These are phyloP conservation scores for Suhomyces kunorum DNA, from an alignment of 1,139 yeast species.

Conservation along the genomic window DNA sequence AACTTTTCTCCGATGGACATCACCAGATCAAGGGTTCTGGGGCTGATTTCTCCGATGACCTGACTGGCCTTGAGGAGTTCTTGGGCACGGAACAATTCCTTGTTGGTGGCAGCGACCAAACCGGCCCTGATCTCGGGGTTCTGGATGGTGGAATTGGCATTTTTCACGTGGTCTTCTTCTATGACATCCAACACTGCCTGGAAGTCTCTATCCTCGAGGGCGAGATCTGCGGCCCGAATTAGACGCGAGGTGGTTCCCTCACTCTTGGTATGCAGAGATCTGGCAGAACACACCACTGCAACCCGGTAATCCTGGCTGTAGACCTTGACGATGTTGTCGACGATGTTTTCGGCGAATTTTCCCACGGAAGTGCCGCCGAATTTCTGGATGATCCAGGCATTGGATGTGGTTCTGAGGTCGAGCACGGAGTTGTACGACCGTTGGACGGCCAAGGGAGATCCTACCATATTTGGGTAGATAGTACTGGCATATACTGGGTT, in stretches of 20 bases:
- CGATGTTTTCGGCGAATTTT: conserved; percentile 82
- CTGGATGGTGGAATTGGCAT: conserved; percentile 61
- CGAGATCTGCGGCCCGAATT: conserved; percentile 75
- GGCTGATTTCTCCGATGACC: conserved; percentile 86
- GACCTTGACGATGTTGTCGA: conserved; percentile 75
- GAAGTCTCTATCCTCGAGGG: conserved; percentile 59
- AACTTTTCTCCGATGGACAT: conserved; percentile 94
- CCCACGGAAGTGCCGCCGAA: conserved; percentile 99
- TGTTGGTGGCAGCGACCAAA: conserved; percentile 57
- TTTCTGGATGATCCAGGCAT: conserved; percentile 87
- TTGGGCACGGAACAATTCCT: conserved; percentile 66
- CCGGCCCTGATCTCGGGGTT: conserved; percentile 44
- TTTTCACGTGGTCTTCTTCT: conserved; percentile 72
- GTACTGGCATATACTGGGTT: not conserved
- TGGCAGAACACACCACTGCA: conserved; percentile 96
- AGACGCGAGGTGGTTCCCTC: conserved; percentile 94
- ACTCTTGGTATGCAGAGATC: conserved; percentile 85
- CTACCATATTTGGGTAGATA: conserved; percentile 5
- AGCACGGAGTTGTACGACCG: conserved; percentile 45
- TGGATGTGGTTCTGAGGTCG: conserved; percentile 32
- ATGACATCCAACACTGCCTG: conserved; percentile 58
- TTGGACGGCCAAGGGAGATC: conserved; percentile 7
- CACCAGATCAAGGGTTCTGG: conserved; percentile 84
- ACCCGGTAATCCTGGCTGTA: conserved; percentile 64
- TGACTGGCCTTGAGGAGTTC: conserved; percentile 82